phyloP scores from a whole-genome alignment of 768 basidiomycete species.

The Agaricus bisporus region DNA sequence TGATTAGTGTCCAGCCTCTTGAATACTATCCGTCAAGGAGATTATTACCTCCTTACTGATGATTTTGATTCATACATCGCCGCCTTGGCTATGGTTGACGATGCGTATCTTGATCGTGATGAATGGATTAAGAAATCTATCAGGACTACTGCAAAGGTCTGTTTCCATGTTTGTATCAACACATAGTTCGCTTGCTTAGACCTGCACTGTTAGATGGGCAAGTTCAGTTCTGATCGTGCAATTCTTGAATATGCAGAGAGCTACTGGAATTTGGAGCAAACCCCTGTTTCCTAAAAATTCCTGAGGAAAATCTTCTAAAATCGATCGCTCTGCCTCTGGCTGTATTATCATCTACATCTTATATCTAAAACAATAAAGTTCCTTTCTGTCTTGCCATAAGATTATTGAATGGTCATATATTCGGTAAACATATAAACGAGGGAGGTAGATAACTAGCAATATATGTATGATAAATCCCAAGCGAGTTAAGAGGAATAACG shows the following conservation, averaged over 20 bases:
- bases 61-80: slow-evolving; percentile 88
- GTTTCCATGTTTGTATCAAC: neutral
- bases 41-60: slow-evolving; percentile 80
- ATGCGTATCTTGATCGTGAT: slow-evolving; percentile 74
- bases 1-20: slow-evolving; percentile 42
- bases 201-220: slow-evolving; percentile 69
- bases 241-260: slow-evolving; percentile 90
- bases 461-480: too few relatives aligned
- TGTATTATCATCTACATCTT: too few relatives aligned
- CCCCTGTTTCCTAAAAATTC: slow-evolving; percentile 16
- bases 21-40: slow-evolving; percentile 70
- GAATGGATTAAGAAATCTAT: slow-evolving; percentile 94
- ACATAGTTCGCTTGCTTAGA: neutral
- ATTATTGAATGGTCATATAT: too few relatives aligned
- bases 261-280: slow-evolving; percentile 71
- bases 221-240: slow-evolving; percentile 92
- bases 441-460: too few relatives aligned
- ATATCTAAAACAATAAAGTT: too few relatives aligned
- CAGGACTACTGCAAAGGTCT: slow-evolving; percentile 69
- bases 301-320: neutral
- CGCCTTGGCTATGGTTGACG: slow-evolving; percentile 82
- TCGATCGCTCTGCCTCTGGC: neutral
- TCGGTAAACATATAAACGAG: too few relatives aligned
- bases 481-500: too few relatives aligned
- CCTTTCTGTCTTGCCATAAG: too few relatives aligned